Conservation (phyloP, 2,329 filamentous ascomycete species). For the Raffaelea ambrosiae region DNA sequence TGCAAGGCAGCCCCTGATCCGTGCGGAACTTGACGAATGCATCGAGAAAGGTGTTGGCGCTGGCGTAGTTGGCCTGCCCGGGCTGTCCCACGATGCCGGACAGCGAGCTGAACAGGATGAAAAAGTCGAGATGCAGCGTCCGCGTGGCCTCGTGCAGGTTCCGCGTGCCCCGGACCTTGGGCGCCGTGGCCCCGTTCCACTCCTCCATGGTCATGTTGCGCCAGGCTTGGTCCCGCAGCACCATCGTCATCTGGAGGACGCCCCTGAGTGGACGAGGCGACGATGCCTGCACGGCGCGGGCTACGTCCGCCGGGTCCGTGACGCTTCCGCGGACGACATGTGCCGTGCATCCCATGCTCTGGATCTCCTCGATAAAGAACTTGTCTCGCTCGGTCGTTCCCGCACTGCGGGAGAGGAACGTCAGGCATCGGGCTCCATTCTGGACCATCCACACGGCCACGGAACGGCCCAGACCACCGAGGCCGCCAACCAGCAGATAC, state of each 20-base stretch:
- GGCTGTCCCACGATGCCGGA: conserved; percentile 25
- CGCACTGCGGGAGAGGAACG: conserved; percentile 16
- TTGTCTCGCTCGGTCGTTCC: neutral
- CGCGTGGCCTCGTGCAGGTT: conserved; percentile 1
- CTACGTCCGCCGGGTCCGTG: conserved; percentile 15
- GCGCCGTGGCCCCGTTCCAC: conserved; percentile 2
- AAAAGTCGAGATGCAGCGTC: conserved; percentile 24
- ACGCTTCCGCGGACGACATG: no score
- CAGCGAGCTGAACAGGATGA: conserved; percentile 30
- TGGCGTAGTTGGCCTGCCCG: conserved; percentile 30
- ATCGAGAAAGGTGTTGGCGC: conserved; percentile 27
- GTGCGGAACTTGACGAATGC: conserved; percentile 4
- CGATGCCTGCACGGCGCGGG: no score
- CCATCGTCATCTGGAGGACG: conserved; percentile 34
- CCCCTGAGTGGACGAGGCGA: no score
- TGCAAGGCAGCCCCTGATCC: conserved; percentile 25
- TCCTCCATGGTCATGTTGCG: conserved; percentile 5
- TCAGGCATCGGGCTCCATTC: conserved; percentile 17
- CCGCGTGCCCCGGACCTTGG: conserved; percentile 11
- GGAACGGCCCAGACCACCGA: conserved; percentile 25
- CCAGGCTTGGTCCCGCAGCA: conserved; percentile 17
- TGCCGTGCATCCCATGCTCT: neutral
- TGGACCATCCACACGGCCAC: conserved; percentile 23
- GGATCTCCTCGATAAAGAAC: neutral
- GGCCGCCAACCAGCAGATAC: conserved; percentile 28